phyloP scores from a whole-genome alignment of 306 rosid species.

The Nissolia schottii region DNA sequence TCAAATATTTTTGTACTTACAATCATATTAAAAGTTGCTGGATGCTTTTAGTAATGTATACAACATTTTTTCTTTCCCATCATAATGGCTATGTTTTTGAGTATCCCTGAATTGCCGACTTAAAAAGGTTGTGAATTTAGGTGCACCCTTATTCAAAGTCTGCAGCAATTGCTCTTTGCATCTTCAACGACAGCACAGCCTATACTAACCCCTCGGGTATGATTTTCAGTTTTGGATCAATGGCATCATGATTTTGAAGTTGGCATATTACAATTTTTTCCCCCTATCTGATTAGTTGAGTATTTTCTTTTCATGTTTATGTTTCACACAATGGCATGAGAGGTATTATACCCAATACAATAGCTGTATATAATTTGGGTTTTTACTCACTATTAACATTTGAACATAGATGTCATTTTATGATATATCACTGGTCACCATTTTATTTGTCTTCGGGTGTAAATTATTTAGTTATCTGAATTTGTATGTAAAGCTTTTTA shows the following conservation, averaged over 20 bases:
- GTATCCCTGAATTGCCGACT: not conserved
- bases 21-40: not conserved
- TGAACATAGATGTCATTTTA: not conserved
- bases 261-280: not conserved
- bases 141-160: slow-evolving; percentile 89
- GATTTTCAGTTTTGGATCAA: slow-evolving; percentile 11
- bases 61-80: not conserved
- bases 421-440: not conserved
- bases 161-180: slow-evolving; percentile 90
- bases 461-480: not conserved
- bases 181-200: slow-evolving; percentile 99
- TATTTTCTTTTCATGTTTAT: not conserved
- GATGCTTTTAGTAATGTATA: not conserved
- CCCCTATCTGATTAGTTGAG: not conserved
- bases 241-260: slow-evolving; percentile 16
- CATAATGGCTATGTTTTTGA: not conserved
- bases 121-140: slow-evolving; percentile 24
- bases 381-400: slow-evolving; percentile 2
- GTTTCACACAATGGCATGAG: not conserved
- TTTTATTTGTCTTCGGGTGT: not conserved
- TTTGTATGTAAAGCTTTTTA: not conserved
- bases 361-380: not conserved
- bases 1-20: not conserved
- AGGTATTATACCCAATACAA: not conserved
- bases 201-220: slow-evolving; percentile 89